Percentiles rank a stretch among this genome's conserved stretches.
Evolutionary conservation across 805 yeast species (phyloP).

Genomic region (Ogataea pilisensis): DNA sequence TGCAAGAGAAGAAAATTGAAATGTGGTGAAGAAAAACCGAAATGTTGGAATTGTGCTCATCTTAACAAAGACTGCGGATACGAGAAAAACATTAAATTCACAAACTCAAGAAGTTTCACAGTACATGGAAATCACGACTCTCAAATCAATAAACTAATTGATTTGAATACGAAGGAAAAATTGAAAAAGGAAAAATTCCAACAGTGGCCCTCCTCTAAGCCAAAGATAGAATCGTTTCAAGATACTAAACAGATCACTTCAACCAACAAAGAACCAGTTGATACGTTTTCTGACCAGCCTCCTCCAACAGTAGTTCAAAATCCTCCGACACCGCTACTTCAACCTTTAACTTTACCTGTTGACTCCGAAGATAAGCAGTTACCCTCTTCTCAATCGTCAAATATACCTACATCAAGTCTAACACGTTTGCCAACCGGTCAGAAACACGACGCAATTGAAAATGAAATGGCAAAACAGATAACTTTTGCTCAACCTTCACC

Average conservation of each 20-base stretch:
- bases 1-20: slow-evolving; percentile 42
- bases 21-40: slow-evolving; percentile 38
- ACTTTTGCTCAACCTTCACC: slow-evolving; percentile 10
- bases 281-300: slow-evolving; percentile 9
- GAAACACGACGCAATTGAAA: slow-evolving; percentile 1
- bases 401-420: no score
- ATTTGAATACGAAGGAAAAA: slow-evolving; percentile 14
- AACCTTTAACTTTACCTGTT: slow-evolving; percentile 1
- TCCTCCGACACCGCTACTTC: slow-evolving; percentile 10
- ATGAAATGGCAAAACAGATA: slow-evolving; percentile 13
- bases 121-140: slow-evolving; percentile 9
- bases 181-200: slow-evolving; percentile 1
- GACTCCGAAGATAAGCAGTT: background rate
- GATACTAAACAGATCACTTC: background rate
- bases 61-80: slow-evolving; percentile 36
- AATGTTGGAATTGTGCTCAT: slow-evolving; percentile 38
- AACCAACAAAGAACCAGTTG: background rate
- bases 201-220: background rate
- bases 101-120: slow-evolving; percentile 28
- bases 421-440: background rate
- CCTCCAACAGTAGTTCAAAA: slow-evolving; percentile 25
- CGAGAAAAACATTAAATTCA: slow-evolving; percentile 31
- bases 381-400: background rate
- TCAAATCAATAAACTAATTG: slow-evolving; percentile 9
- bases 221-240: background rate